Percentiles rank a stretch among this genome's conserved stretches.
Conservation (phyloP, 2,329 filamentous ascomycete genomes). For the Verruconis gallopava region DNA sequence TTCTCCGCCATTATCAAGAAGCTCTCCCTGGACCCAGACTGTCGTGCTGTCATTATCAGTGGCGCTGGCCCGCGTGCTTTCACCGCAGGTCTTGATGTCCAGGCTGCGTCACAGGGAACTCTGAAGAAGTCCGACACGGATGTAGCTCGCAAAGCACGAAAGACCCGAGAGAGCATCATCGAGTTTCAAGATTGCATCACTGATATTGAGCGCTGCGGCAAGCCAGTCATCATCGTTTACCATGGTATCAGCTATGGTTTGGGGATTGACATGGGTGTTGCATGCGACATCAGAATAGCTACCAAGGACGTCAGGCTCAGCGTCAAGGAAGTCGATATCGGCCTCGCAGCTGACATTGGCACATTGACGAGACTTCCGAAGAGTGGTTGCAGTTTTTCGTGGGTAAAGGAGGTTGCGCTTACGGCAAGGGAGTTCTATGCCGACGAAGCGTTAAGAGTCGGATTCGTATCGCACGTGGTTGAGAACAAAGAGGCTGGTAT, state of each 20-base stretch:
- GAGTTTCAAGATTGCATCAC: slow-evolving; percentile 72
- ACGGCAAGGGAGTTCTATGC: slow-evolving; percentile 57
- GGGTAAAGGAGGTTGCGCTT: slow-evolving; percentile 68
- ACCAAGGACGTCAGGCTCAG: slow-evolving; percentile 47
- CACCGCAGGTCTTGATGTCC: slow-evolving; percentile 72
- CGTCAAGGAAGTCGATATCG: slow-evolving; percentile 75
- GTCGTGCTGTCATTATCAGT: slow-evolving; percentile 67
- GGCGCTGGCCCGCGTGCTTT: slow-evolving; percentile 76
- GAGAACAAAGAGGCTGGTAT: slow-evolving; percentile 49
- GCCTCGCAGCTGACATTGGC: slow-evolving; percentile 66
- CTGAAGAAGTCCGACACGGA: slow-evolving; percentile 35
- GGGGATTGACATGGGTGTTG: slow-evolving; percentile 41
- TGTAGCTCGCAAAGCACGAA: slow-evolving; percentile 39
- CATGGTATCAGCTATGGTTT: slow-evolving; percentile 26
- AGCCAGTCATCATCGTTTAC: slow-evolving; percentile 38
- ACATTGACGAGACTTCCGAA: slow-evolving; percentile 63
- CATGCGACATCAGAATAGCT: slow-evolving; percentile 58
- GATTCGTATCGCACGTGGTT: slow-evolving; percentile 55
- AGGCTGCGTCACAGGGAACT: slow-evolving; percentile 45
- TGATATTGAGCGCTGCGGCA: slow-evolving; percentile 74
- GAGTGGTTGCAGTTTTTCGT: slow-evolving; percentile 54
- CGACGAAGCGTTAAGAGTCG: slow-evolving; percentile 55
- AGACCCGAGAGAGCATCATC: slow-evolving; percentile 53
- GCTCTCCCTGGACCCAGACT: slow-evolving; percentile 57
- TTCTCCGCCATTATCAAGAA: slow-evolving; percentile 57